These are phyloP conservation scores for Millerago galiae DNA, from an alignment of 805 yeast genomes.

Conservation along the genomic window DNA sequence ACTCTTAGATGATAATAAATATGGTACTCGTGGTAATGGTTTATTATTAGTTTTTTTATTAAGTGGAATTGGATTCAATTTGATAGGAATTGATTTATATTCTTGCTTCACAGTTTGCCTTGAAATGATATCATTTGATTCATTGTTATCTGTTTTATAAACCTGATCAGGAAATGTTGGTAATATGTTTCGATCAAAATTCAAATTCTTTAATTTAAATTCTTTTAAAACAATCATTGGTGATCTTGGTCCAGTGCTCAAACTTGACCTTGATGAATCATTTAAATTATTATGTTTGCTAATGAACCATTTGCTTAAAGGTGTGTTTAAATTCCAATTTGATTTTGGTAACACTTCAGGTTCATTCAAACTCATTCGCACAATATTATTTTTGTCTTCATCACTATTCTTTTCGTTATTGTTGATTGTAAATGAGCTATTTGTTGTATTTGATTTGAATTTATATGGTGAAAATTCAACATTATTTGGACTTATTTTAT, in stretches of 20 bases:
- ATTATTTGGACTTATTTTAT: slow-evolving; percentile 10
- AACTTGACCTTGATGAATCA: slow-evolving; percentile 13
- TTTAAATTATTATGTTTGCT: slow-evolving; percentile 11
- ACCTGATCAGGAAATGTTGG: slow-evolving; percentile 19
- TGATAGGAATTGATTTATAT: slow-evolving; percentile 8
- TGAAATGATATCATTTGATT: slow-evolving; percentile 4
- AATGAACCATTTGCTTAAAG: slow-evolving; percentile 23
- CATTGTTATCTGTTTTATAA: slow-evolving; percentile 2
- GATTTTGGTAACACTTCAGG: slow-evolving; percentile 10
- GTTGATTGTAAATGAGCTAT: not conserved
- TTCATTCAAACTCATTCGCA: slow-evolving; percentile 15
- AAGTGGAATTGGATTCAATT: slow-evolving; percentile 9
- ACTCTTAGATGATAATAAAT: not conserved
- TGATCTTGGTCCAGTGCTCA: slow-evolving; percentile 20
- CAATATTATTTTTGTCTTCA: not conserved
- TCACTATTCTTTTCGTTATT: not conserved
- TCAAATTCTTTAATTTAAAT: slow-evolving; percentile 14
- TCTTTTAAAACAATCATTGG: slow-evolving; percentile 21
- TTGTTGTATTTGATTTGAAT: not conserved
- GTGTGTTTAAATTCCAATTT: slow-evolving; percentile 21
- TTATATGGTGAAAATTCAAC: slow-evolving; percentile 9
- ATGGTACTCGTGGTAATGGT: slow-evolving; percentile 20
- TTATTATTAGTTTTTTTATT: slow-evolving; percentile 4
- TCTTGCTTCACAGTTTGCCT: slow-evolving; percentile 12
- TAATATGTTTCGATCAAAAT: slow-evolving; percentile 1